Percentiles rank a stretch among this genome's conserved stretches.
Conservation (phyloP, 1,139 yeast species). For the Magnusiomyces suaveolens region DNA sequence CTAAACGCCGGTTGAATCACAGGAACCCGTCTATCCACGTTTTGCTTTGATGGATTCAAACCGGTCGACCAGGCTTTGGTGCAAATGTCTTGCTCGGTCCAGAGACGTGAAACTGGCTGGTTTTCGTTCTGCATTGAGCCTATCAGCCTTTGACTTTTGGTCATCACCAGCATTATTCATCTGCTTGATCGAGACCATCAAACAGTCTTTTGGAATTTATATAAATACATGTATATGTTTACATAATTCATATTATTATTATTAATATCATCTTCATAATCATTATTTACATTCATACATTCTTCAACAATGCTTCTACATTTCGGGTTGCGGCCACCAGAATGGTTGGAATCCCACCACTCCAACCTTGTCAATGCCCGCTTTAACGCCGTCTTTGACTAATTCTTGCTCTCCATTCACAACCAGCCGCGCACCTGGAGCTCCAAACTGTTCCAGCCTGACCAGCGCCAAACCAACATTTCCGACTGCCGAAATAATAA, state of each 20-base stretch:
- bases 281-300: neutral
- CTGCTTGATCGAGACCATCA: no score
- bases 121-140: no score
- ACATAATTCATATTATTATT: neutral
- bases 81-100: no score
- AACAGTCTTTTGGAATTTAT: no score
- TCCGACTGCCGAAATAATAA: constrained; percentile 46
- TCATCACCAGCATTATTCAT: no score
- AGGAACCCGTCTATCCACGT: no score
- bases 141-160: no score
- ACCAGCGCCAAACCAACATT: constrained; percentile 60
- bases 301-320: neutral
- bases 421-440: constrained; percentile 28
- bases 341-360: constrained; percentile 47
- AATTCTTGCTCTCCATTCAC: constrained; percentile 24
- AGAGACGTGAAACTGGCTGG: no score
- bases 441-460: constrained; percentile 39
- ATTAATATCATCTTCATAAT: neutral
- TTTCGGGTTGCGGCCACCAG: constrained; percentile 49
- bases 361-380: constrained; percentile 29
- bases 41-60: no score
- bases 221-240: neutral
- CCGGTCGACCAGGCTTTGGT: no score
- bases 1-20: no score
- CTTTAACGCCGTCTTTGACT: constrained; percentile 20